Percentiles rank a stretch among this genome's conserved stretches.
Conservation (phyloP, 2,329 filamentous ascomycete species). For the Periconia sp. region DNA sequence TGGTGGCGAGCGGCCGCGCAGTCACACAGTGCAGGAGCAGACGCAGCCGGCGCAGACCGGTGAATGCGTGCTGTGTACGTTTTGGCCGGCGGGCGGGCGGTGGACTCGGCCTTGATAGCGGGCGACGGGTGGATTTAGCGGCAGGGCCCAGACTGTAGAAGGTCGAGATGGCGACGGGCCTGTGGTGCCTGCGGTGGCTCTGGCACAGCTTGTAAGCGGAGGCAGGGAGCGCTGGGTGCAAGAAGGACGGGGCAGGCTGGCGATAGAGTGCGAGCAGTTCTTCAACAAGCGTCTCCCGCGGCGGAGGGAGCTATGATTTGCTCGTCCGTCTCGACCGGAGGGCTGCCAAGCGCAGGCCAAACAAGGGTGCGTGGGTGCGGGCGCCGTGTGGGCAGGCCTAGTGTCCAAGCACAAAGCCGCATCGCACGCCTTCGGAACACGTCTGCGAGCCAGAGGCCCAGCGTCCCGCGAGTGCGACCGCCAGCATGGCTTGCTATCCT, state of each 20-base stretch:
- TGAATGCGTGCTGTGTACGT: constrained; percentile 19
- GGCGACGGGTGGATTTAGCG: background rate
- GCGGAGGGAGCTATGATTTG: background rate
- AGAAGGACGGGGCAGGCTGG: constrained; percentile 1
- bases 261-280: constrained; percentile 1
- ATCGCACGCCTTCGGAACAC: background rate
- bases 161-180: too few species aligned
- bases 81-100: constrained; percentile 5
- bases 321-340: background rate
- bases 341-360: background rate
- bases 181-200: too few species aligned
- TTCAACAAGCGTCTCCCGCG: constrained; percentile 5
- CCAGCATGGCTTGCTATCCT: too few species aligned
- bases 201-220: too few species aligned
- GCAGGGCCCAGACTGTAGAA: too few species aligned
- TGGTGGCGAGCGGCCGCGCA: constrained; percentile 8
- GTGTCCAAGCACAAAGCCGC: constrained; percentile 5
- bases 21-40: background rate
- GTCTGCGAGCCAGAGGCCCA: background rate
- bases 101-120: background rate
- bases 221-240: too few species aligned
- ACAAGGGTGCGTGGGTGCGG: too few species aligned
- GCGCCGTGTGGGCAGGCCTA: too few species aligned
- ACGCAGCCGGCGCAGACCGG: constrained; percentile 19
- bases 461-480: too few species aligned